Base-by-base conservation (phyloP, 169 alveolate genomes). In the Babesia ovata region DNA sequence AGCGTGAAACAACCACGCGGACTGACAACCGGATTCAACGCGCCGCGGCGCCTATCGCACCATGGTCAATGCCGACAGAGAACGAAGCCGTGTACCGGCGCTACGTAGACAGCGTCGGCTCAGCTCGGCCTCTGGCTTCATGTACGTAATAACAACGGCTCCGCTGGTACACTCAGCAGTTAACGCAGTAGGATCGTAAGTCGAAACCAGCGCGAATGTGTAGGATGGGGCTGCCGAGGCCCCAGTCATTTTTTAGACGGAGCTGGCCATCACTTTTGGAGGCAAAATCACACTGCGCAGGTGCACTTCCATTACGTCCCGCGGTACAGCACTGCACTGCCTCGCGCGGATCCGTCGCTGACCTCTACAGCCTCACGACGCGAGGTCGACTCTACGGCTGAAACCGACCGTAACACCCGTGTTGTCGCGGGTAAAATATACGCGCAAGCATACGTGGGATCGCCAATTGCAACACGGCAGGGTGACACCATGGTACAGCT, bases 201-300 rank as follows among this genome's bases (percentile, higher is more conserved):
- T 19, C n/a, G n/a, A 49, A 49, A 7, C 8, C 28, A 21, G 57
- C 24, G 29, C 11, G 17, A 49, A 66, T 67, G 76, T 67, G 66
- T 67, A 67, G 58, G 76, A 67, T 67, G 76, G 76, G 76, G 76
- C 60, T 67, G 76, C 46, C 45, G 36, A 67, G 76, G 53, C 76
- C 76, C 76, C 76, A 67, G 76, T 54, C 76, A 67, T 12, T 28
- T 26, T 16, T 10, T 3, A 10, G 29, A 17, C 12, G 22, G 54
- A 7, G 33, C n/a, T n/a, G 50, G 14, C 70, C 22, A 19, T 26
- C 36, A 1, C 0, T 21, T 61, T 11, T 36, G 42, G 70, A 33
- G 70, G 70, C 70, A 21, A 19, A 61, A 42, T 44, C 36, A 4
- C 54, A 26, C 42, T 36, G 11, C 45, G 9, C 2, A 49, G 54